These are phyloP conservation scores for Ogataea methanolica DNA, from an alignment of 805 yeast genomes.

Conservation along the genomic window DNA sequence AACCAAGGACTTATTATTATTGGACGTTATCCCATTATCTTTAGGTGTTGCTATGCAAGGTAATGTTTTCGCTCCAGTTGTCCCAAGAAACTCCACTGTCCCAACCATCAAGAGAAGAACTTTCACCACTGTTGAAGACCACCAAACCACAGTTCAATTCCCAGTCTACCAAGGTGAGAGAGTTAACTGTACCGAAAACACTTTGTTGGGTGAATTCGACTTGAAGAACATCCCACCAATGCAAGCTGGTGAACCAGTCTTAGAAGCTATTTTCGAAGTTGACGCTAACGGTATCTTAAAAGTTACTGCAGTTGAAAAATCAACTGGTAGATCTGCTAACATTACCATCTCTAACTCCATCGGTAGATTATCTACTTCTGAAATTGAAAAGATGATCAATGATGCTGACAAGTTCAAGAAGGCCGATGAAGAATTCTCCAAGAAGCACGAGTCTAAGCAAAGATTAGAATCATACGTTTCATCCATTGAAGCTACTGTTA, in stretches of 20 bases:
- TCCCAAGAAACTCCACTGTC: constrained; percentile 98
- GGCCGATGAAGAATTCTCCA: constrained; percentile 97
- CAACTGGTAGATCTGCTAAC: constrained; percentile 97
- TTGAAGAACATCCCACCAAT: constrained; percentile 97
- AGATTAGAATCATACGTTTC: constrained; percentile 98
- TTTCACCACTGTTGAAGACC: constrained; percentile 97
- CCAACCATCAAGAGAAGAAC: constrained; percentile 99
- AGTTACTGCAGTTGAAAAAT: constrained; percentile 98
- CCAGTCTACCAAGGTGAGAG: constrained; percentile 99
- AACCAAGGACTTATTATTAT: constrained; percentile 90
- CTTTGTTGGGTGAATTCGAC: constrained; percentile 97
- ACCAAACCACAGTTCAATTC: constrained; percentile 98
- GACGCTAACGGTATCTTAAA: constrained; percentile 99
- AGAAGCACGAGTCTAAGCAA: constrained; percentile 99
- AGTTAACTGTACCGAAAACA: constrained; percentile 97
- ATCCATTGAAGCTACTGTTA: constrained; percentile 90
- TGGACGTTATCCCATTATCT: constrained; percentile 97
- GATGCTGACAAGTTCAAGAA: constrained; percentile 99
- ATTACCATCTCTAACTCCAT: constrained; percentile 98
- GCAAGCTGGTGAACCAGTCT: constrained; percentile 98
- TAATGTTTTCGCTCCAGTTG: constrained; percentile 97
- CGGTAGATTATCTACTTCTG: constrained; percentile 95
- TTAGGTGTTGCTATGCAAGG: constrained; percentile 99
- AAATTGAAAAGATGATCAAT: constrained; percentile 96
- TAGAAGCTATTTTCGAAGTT: constrained; percentile 97